phyloP scores from a whole-genome alignment of 805 yeast genomes.

The Candida dendrica region DNA sequence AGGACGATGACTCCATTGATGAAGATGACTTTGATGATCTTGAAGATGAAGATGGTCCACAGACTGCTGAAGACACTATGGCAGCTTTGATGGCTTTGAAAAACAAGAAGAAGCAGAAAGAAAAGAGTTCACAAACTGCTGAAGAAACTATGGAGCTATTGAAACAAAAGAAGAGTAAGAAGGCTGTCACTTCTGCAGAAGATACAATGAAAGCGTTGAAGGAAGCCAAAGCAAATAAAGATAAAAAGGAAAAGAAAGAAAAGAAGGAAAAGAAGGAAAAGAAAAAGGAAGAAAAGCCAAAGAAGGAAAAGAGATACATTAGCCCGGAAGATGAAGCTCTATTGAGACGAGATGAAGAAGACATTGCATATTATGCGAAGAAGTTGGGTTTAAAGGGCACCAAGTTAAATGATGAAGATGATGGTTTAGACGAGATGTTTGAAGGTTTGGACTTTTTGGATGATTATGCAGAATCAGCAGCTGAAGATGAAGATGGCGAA shows the following conservation, averaged over 20 bases:
- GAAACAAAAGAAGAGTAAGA: slow-evolving; percentile 26
- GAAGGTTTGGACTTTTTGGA: slow-evolving; percentile 53
- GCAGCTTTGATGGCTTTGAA: slow-evolving; percentile 33
- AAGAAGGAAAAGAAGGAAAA: slow-evolving; percentile 7
- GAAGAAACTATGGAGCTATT: slow-evolving; percentile 39
- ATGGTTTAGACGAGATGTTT: slow-evolving; percentile 72
- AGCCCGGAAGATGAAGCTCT: slow-evolving; percentile 42
- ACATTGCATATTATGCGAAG: slow-evolving; percentile 76
- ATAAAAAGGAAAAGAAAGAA: slow-evolving; percentile 7
- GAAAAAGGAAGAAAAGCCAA: slow-evolving; percentile 9
- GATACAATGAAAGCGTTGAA: slow-evolving; percentile 18
- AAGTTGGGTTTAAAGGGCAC: slow-evolving; percentile 64
- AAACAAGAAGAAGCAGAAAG: slow-evolving; percentile 11
- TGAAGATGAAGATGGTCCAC: slow-evolving; percentile 16
- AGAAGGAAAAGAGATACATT: slow-evolving; percentile 13
- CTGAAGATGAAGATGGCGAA: slow-evolving; percentile 18
- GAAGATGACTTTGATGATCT: slow-evolving; percentile 19
- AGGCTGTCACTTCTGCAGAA: slow-evolving; percentile 9
- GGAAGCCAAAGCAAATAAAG: slow-evolving; percentile 17
- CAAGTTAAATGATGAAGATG: slow-evolving; percentile 56
- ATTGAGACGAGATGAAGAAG: slow-evolving; percentile 61
- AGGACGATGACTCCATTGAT: slow-evolving; percentile 9
- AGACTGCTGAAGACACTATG: slow-evolving; percentile 35
- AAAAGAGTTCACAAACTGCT: slow-evolving; percentile 26
- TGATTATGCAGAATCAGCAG: slow-evolving; percentile 26